These are phyloP conservation scores for Eruca vesicaria DNA, from an alignment of 441 rosid genomes.

Conservation along the genomic window DNA sequence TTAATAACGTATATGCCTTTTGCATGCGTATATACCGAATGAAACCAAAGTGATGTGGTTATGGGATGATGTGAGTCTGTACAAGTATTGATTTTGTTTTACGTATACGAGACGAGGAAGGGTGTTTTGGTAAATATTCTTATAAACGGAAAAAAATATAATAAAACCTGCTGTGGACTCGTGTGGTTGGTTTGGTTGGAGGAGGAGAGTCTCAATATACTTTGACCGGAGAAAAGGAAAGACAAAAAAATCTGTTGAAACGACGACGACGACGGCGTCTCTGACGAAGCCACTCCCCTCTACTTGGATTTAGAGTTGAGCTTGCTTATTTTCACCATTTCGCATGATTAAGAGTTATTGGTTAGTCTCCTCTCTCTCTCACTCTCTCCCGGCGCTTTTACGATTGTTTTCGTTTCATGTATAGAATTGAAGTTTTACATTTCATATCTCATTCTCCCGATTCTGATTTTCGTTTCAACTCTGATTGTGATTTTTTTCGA, in stretches of 20 bases:
- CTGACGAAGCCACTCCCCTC: not conserved
- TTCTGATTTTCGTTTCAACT: not conserved
- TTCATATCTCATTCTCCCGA: not conserved
- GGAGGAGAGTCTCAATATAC: not conserved
- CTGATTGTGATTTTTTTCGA: not conserved
- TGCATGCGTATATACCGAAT: not conserved
- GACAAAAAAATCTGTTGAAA: not conserved
- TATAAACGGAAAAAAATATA: not conserved
- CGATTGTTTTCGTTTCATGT: not conserved
- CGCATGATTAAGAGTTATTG: slow-evolving; percentile 41
- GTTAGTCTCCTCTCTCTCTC: slow-evolving; percentile 26
- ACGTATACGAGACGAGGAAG: not conserved
- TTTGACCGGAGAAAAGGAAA: slow-evolving; percentile 8
- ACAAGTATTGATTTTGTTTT: not conserved
- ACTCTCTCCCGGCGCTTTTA: too few species aligned
- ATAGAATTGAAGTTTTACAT: not conserved
- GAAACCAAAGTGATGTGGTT: slow-evolving; percentile 13
- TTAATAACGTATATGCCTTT: not conserved
- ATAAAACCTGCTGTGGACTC: not conserved
- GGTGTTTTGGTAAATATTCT: slow-evolving; percentile 11
- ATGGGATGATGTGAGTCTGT: slow-evolving; percentile 11
- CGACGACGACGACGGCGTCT: not conserved
- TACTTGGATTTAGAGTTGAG: not conserved
- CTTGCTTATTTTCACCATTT: not conserved
- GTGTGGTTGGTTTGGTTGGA: slow-evolving; percentile 23